Evolutionary conservation across 805 yeast species (phyloP).

Genomic region (Yueomyces sp.): DNA sequence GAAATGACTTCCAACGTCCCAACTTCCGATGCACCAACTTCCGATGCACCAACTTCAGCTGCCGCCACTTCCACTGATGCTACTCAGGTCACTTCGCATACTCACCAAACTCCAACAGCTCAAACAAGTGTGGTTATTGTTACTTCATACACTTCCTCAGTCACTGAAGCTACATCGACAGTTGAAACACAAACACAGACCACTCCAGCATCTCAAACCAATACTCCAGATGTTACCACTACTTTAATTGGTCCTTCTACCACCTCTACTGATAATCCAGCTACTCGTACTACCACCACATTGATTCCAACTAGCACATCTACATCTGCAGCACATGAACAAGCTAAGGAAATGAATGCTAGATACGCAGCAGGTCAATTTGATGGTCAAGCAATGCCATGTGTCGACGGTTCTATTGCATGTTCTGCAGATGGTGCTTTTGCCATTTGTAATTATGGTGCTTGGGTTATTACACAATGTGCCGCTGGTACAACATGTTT

Average conservation of each 20-base stretch:
- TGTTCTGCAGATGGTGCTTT: constrained; percentile 38
- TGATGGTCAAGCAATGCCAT: constrained; percentile 28
- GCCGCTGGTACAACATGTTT: constrained; percentile 52
- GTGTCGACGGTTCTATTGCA: constrained; percentile 37
- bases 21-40: background rate
- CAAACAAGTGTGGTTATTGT: constrained; percentile 1
- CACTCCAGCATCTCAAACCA: constrained; percentile 2
- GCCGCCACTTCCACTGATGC: background rate
- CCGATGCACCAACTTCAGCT: constrained; percentile 1
- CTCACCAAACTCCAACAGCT: no score
- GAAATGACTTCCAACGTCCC: background rate
- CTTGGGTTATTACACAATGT: constrained; percentile 45
- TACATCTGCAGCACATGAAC: constrained; percentile 25
- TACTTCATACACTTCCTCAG: background rate
- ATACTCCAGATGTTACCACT: constrained; percentile 3
- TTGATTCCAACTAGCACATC: constrained; percentile 7
- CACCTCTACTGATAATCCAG: constrained; percentile 1
- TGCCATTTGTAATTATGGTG: constrained; percentile 43
- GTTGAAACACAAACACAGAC: constrained; percentile 1
- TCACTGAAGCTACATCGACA: background rate
- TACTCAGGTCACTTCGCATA: background rate
- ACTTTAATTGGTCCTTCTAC: background rate
- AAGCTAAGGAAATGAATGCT: constrained; percentile 33
- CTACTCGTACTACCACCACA: constrained; percentile 3
- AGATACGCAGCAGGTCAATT: constrained; percentile 31